Base-by-base conservation (phyloP, 164 flowering plant genomes). In the Liriodendron chinense region DNA sequence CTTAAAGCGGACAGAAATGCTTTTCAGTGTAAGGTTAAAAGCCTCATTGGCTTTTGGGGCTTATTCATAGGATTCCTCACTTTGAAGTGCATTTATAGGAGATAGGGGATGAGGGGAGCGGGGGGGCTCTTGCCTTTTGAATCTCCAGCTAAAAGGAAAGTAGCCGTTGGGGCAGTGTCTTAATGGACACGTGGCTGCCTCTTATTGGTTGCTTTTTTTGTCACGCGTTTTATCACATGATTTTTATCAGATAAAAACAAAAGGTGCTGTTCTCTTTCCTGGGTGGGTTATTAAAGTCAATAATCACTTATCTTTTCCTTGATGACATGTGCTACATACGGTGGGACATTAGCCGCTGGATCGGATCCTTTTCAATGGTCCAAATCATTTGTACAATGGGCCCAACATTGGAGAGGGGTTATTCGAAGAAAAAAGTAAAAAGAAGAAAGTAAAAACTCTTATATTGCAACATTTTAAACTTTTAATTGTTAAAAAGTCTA, bases 21-120 rank as follows among this genome's bases (percentile, higher is more conserved):
- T 77, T 78, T 81, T 78, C 72, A 77, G 47, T 76, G 75, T 24
- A 74, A 77, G 73, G 21, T 65, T 56, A 59, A 81, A 74, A 79
- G 78, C 65, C 74, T 71, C 74, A 50, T 77, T 77, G 80, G 80
- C 82, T 74, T 82, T 82, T 76, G 74, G 76, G 76, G 76, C 63
- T 82, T 77, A 78, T 82, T 79, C 84, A 77, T 79, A 74, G 82
- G 84, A 82, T 82, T 82, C 84, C 76, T 72, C 73, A 70, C 77
- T 70, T 76, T 73, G 72, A 73, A 79, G 65, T 64, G 75, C 78
- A 71, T 63, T 77, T 69, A 65, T 71, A 70, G 71, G 24, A 21
- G 13, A 48, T 68, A 1, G 16, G 26, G 24, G 59, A 26, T 61
- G 10, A 49, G 61, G 70, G 43, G 47, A 59, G 59, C 25, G 73